A percentile compares a stretch with the other conserved stretches of the same genome.
Evolutionary conservation across 2,329 filamentous ascomycete species (phyloP).

Genomic region (Capronia coronata): DNA sequence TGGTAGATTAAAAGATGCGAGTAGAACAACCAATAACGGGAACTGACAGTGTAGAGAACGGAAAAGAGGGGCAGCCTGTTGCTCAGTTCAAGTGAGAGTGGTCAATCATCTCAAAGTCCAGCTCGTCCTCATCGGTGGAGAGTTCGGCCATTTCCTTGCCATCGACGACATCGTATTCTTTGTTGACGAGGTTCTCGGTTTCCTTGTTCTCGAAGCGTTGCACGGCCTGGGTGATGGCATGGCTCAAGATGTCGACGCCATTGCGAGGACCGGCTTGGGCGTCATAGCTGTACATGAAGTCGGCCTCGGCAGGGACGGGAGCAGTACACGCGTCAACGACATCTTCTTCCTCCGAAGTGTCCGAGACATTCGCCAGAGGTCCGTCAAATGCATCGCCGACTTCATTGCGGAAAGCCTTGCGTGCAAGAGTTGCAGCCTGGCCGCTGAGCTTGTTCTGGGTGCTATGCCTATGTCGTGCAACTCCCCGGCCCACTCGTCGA

Average conservation of each 20-base stretch:
- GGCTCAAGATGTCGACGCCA: conserved; percentile 53
- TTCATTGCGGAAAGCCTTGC: conserved; percentile 32
- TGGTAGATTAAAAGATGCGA: conserved; percentile 8
- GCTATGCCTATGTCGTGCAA: conserved; percentile 14
- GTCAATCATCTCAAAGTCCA: conserved; percentile 41
- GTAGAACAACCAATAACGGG: conserved; percentile 7
- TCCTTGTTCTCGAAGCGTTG: conserved; percentile 55
- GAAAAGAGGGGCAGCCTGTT: background rate
- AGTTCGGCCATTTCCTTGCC: conserved; percentile 36
- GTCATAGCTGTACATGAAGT: conserved; percentile 51
- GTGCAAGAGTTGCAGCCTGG: conserved; percentile 21
- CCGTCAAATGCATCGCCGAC: conserved; percentile 33
- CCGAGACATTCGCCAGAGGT: conserved; percentile 20
- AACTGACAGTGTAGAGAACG: background rate
- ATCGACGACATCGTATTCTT: conserved; percentile 51
- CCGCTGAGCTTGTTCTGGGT: conserved; percentile 16
- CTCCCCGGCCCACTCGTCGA: conserved; percentile 12
- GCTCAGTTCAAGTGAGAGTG: conserved; percentile 29
- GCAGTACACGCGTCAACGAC: conserved; percentile 39
- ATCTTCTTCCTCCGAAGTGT: conserved; percentile 33
- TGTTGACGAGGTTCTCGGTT: conserved; percentile 55
- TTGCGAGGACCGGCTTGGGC: conserved; percentile 44
- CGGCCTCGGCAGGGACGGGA: conserved; percentile 43
- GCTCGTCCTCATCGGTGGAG: conserved; percentile 34
- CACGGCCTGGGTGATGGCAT: conserved; percentile 52